Evolutionary conservation across 2,329 filamentous ascomycete species (phyloP), one percentile per base, ranked within the genome.

Genomic region (Lachnellula arida): DNA sequence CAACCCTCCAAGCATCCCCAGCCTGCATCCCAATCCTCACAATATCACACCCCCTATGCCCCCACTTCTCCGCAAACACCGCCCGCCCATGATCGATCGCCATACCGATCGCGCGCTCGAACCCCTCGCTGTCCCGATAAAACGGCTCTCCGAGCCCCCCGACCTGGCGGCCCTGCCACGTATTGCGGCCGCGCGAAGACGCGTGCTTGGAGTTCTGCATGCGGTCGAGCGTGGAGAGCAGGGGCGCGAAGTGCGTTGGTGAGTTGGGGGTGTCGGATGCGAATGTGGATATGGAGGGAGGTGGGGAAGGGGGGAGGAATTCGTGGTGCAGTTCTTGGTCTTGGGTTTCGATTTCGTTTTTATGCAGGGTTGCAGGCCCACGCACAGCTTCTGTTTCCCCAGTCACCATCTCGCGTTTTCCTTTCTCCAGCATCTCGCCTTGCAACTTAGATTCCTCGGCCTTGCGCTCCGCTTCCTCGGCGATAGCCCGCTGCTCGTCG

Each of bases 121-220:
- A 70, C 1, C 78, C 79, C 2, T 72, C 72, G 0, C 75, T 60
- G 51, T 77, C 71, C 57, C 80, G 76, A 65, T 81, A 78, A 57
- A 76, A 82, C 1, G 79, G 79, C 64, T 82, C 80, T 14, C 76
- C 78, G 23, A 73, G 51, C 1, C 80, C 80, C 32, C 79, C 79
- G 5, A 68, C 72, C 63, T 82, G 80, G 32, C 74, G 73, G 2
- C 64, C 66, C 63, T 82, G 79, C 80, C 80, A 83, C 11, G 73
- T 77, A 65, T 82, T 81, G 32, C 79, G 69, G 65, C 46, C 71
- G 46, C 58, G 34, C 59, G 62, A 14, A 11, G 22, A 63, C 51
- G 53, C 65, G 57, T 48, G 64, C 66, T 66, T 73, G 61, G 54
- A 69, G 56, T 40, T 28, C 53, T 25, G 62, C 65, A 73, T 71